Percentiles rank a stretch among this genome's conserved stretches.
phyloP scores from a whole-genome alignment of 192 early-diverging fungal species.

The Oehlia diaphana region DNA sequence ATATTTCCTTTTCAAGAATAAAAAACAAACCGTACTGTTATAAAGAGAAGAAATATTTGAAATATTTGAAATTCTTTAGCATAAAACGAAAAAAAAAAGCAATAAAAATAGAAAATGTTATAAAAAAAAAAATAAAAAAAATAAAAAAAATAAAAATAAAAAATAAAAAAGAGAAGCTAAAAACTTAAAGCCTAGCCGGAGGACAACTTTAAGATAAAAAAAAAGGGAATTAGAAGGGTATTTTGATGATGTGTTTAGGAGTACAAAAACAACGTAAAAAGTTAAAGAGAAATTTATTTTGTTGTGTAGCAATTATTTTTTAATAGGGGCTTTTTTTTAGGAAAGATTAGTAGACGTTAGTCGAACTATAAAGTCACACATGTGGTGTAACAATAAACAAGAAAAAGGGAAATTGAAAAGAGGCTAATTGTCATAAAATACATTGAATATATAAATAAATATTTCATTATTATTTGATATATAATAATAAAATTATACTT shows the following conservation, averaged over 20 bases:
- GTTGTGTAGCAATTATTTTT: background rate
- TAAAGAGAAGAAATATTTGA: too few species aligned
- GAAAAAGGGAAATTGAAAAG: constrained; percentile 3
- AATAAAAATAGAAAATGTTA: too few species aligned
- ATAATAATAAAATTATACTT: background rate
- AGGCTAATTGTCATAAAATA: constrained; percentile 5
- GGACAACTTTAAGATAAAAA: background rate
- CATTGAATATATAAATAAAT: background rate
- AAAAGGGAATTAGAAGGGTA: background rate
- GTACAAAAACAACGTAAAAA: background rate
- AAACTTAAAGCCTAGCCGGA: background rate
- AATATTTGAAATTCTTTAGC: too few species aligned
- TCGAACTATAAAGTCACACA: background rate
- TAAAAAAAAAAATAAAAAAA: too few species aligned
- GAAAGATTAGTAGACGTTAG: background rate
- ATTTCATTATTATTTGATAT: background rate
- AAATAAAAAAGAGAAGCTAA: background rate
- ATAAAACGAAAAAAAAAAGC: too few species aligned
- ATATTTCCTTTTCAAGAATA: too few species aligned
- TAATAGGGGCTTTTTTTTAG: constrained; percentile 7
- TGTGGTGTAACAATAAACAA: constrained; percentile 15
- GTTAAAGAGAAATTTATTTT: background rate
- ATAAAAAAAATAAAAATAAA: background rate
- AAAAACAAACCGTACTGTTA: too few species aligned
- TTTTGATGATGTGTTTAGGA: background rate